Evolutionary conservation across 1,284 basidiomycete species (phyloP), one percentile per base, ranked within the genome.

Genomic region (Thelephora terrestris): DNA sequence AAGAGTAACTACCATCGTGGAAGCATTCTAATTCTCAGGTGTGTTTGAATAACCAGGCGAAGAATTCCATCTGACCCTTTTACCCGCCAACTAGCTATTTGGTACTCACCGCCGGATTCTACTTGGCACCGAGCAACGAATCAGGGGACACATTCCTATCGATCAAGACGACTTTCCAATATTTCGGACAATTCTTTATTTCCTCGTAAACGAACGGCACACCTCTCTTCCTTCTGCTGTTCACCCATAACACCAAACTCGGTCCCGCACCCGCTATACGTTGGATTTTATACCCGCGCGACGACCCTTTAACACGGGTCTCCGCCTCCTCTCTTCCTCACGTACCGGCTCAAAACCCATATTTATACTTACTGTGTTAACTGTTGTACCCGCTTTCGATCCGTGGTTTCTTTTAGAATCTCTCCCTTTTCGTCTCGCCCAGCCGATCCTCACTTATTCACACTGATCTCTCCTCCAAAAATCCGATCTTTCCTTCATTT

Each of bases 1-100:
- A 88, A 91, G 67, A 89, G 88, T 58, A 99, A 99, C 70, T 99
- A 98, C 62, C 91, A 96, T 63, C 79, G 93, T 56, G 93, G 93
- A 43, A 91, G 87, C 56, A 94, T 94, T 51, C 78, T 97, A 43
- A 85, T 95, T 51, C 72, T 95, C 43, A 91, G 90, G 88, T 91
- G 59, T 54, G 69, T 60, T 16, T 32, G 16, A 24, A 52, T 45
- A 24, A 38, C 21, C 43, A 43, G n/a, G 29, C 24, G 25, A 29
- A 20, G 21, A n/a, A 48, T 17, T 25, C 10, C n/a, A 17, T 32
- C 29, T 7, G 12, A 32, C 12, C 9, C 12, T 12, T 6, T 32
- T 14, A 12, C 3, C 14, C 9, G 14, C 12, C 9, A 10, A 38
- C 54, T 32, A 89, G 86, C 54, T 92, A 92, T 63, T 69, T 89